Evolutionary conservation across 1,284 basidiomycete species (phyloP).

Genomic region (Lignosus rhinocerotis): DNA sequence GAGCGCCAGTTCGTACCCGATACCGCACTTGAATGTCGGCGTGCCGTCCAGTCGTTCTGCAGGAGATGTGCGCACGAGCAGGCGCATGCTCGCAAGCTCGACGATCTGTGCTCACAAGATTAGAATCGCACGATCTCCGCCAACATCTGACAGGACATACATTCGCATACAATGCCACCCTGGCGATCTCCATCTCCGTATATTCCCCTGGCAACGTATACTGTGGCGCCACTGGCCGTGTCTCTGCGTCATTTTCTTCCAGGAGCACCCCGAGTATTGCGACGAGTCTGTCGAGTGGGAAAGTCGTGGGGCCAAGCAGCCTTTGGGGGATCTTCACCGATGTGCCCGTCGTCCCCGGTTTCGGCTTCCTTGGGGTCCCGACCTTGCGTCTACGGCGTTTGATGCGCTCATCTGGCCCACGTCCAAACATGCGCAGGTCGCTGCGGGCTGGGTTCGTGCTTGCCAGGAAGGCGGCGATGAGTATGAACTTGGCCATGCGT

Average conservation of each 20-base stretch:
- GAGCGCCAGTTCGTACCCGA: constrained; percentile 66
- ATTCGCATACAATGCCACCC: constrained; percentile 57
- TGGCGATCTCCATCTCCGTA: constrained; percentile 66
- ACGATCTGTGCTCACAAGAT: constrained; percentile 50
- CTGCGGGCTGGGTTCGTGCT: constrained; percentile 85
- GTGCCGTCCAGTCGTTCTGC: constrained; percentile 69
- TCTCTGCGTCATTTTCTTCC: constrained; percentile 76
- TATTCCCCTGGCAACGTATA: constrained; percentile 59
- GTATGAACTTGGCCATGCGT: constrained; percentile 70
- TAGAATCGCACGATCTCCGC: too few relatives aligned
- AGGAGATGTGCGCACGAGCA: constrained; percentile 68
- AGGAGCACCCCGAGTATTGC: constrained; percentile 84
- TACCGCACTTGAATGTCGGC: constrained; percentile 73
- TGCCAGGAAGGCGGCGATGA: constrained; percentile 83
- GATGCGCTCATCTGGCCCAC: constrained; percentile 67
- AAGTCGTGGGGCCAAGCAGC: constrained; percentile 78
- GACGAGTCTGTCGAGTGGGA: constrained; percentile 80
- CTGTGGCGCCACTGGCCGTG: constrained; percentile 45
- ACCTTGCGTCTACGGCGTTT: constrained; percentile 53
- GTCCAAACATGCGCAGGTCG: constrained; percentile 81
- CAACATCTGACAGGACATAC: constrained; percentile 38
- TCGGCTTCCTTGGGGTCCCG: constrained; percentile 40
- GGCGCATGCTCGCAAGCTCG: constrained; percentile 68
- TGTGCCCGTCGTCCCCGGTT: constrained; percentile 38
- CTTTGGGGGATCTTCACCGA: constrained; percentile 73